phyloP scores from a whole-genome alignment of 1,284 basidiomycete species.

The Exobasidium rhododendri region DNA sequence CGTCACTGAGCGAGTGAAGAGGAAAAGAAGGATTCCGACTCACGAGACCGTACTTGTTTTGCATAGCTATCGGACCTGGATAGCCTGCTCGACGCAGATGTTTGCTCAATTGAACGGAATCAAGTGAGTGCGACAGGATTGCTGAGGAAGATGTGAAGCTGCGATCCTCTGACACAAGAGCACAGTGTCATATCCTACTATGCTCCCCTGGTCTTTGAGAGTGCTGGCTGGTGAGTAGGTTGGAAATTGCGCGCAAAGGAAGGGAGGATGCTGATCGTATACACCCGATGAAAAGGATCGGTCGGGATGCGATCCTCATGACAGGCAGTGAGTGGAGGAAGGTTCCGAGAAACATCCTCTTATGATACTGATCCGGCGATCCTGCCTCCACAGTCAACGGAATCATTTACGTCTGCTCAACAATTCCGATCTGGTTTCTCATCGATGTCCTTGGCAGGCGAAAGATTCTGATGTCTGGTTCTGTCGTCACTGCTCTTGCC shows the following conservation, averaged over 20 bases:
- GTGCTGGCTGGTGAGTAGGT: slow-evolving; percentile 77
- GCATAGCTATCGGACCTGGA: slow-evolving; percentile 67
- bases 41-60: neutral
- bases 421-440: slow-evolving; percentile 76
- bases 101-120: slow-evolving; percentile 74
- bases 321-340: slow-evolving; percentile 73
- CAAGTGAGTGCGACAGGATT: too few relatives aligned
- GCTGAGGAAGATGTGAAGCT: slow-evolving; percentile 21
- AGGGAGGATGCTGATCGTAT: too few relatives aligned
- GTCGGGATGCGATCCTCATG: slow-evolving; percentile 94
- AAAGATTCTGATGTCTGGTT: slow-evolving; percentile 83
- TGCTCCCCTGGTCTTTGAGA: slow-evolving; percentile 59
- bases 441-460: slow-evolving; percentile 89
- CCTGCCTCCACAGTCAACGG: slow-evolving; percentile 34
- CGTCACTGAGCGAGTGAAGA: neutral
- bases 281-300: too few relatives aligned
- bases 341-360: too few relatives aligned
- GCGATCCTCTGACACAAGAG: neutral
- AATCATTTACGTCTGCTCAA: slow-evolving; percentile 66
- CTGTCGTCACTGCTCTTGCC: slow-evolving; percentile 70
- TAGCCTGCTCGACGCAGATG: slow-evolving; percentile 96
- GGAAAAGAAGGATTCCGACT: neutral
- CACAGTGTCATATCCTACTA: slow-evolving; percentile 80
- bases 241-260: too few relatives aligned
- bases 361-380: too few relatives aligned